Percentiles rank a stretch among this genome's conserved stretches.
Conservation (phyloP, 2,329 filamentous ascomycete species). For the Verticillium dahliae region DNA sequence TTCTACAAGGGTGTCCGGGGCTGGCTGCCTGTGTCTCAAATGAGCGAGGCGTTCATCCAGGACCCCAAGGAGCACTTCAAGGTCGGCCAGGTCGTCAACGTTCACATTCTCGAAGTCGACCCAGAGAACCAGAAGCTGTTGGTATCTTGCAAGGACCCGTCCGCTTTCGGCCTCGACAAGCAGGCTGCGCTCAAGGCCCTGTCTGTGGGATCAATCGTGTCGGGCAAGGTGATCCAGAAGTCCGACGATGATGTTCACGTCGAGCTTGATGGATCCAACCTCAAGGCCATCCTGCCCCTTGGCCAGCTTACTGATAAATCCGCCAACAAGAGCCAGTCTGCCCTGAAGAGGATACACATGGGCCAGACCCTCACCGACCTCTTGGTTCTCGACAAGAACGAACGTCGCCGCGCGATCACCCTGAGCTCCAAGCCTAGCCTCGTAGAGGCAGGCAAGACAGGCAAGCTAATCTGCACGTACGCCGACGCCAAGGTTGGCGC, state of each 20-base stretch:
- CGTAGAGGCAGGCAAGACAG: constrained; percentile 65
- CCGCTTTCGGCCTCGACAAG: constrained; percentile 66
- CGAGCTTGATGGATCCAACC: constrained; percentile 64
- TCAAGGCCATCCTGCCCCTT: constrained; percentile 72
- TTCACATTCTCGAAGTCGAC: constrained; percentile 80
- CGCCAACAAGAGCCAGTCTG: constrained; percentile 66
- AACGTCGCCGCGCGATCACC: constrained; percentile 66
- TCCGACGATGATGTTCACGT: constrained; percentile 69
- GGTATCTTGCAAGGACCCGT: constrained; percentile 89
- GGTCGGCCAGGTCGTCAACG: constrained; percentile 82
- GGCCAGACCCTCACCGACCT: constrained; percentile 78
- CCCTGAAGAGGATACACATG: constrained; percentile 74
- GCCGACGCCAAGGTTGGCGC: constrained; percentile 65
- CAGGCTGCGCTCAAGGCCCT: constrained; percentile 72
- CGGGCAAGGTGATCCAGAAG: constrained; percentile 76
- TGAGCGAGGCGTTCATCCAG: constrained; percentile 94
- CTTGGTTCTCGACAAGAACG: constrained; percentile 81
- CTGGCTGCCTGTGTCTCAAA: constrained; percentile 89
- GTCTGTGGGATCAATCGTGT: constrained; percentile 66
- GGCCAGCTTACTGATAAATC: constrained; percentile 84
- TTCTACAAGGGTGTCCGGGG: constrained; percentile 82
- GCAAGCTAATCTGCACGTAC: constrained; percentile 64
- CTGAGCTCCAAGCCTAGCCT: constrained; percentile 81
- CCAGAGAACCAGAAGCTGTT: constrained; percentile 64
- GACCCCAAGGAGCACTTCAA: constrained; percentile 87